Evolutionary conservation across 352 stramenopile genomes (phyloP).

Genomic region (Phytopythium helicoides): DNA sequence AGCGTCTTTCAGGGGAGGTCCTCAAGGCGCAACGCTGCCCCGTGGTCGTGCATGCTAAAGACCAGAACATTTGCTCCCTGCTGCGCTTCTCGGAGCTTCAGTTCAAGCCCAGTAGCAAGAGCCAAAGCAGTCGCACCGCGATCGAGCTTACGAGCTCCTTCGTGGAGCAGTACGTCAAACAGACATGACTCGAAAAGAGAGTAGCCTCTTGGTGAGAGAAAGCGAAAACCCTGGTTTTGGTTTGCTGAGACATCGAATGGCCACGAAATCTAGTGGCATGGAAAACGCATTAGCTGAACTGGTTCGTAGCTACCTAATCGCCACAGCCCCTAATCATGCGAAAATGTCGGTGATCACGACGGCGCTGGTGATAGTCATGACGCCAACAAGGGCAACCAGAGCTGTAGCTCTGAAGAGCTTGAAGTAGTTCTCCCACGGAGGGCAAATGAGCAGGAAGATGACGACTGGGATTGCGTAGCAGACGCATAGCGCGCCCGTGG

Average conservation of each 20-base stretch:
- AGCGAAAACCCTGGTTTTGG: no score
- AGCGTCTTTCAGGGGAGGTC: neutral
- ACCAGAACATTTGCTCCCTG: neutral
- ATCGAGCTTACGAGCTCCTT: neutral
- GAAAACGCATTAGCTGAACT: no score
- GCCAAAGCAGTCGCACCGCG: neutral
- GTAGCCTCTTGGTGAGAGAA: no score
- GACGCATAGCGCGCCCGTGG: slow-evolving; percentile 40
- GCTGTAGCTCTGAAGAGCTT: slow-evolving; percentile 10
- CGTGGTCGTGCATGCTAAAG: neutral
- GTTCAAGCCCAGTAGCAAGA: neutral
- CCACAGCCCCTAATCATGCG: neutral
- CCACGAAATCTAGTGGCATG: no score
- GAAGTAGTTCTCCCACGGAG: slow-evolving; percentile 22
- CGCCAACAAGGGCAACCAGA: slow-evolving; percentile 22
- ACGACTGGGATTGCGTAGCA: slow-evolving; percentile 47
- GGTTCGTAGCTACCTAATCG: no score
- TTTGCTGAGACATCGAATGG: no score
- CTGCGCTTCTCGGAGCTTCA: slow-evolving; percentile 5
- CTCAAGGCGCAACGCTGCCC: neutral
- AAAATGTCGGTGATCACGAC: slow-evolving; percentile 7
- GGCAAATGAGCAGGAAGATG: slow-evolving; percentile 45
- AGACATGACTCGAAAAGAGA: no score
- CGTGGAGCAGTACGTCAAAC: no score
- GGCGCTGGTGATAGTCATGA: slow-evolving; percentile 25